Evolutionary conservation across 140 eudicot species (phyloP).

Genomic region (Bidens hawaiensis): DNA sequence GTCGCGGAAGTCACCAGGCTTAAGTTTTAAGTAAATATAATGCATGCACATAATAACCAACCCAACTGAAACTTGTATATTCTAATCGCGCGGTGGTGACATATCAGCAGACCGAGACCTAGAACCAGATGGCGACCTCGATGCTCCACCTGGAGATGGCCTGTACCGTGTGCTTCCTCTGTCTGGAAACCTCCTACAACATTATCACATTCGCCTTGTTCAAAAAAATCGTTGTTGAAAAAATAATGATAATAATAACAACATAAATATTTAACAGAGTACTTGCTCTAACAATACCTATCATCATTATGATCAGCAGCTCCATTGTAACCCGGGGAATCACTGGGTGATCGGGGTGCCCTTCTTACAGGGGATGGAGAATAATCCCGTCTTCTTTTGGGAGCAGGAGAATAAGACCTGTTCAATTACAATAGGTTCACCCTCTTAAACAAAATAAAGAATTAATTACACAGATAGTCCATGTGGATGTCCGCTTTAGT

Average conservation of each 20-base stretch:
- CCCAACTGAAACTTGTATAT: neutral
- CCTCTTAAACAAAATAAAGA: no score
- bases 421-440: neutral
- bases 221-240: neutral
- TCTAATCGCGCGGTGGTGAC: neutral
- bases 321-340: constrained; percentile 37
- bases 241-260: no score
- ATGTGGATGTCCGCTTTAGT: no score
- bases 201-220: neutral
- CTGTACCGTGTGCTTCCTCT: constrained; percentile 26
- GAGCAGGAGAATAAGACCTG: constrained; percentile 69
- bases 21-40: neutral
- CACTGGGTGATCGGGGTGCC: constrained; percentile 39
- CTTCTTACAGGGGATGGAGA: constrained; percentile 50
- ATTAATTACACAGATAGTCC: no score
- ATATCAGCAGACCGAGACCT: constrained; percentile 57
- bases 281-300: constrained; percentile 22
- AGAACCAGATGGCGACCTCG: constrained; percentile 63
- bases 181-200: constrained; percentile 35
- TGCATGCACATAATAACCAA: neutral
- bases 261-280: neutral
- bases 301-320: constrained; percentile 29
- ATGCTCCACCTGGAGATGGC: constrained; percentile 35
- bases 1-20: neutral
- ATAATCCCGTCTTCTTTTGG: constrained; percentile 42